Percentiles rank a stretch among this genome's conserved stretches.
phyloP scores from a whole-genome alignment of 78 protist species.

The Guillardia theta region DNA sequence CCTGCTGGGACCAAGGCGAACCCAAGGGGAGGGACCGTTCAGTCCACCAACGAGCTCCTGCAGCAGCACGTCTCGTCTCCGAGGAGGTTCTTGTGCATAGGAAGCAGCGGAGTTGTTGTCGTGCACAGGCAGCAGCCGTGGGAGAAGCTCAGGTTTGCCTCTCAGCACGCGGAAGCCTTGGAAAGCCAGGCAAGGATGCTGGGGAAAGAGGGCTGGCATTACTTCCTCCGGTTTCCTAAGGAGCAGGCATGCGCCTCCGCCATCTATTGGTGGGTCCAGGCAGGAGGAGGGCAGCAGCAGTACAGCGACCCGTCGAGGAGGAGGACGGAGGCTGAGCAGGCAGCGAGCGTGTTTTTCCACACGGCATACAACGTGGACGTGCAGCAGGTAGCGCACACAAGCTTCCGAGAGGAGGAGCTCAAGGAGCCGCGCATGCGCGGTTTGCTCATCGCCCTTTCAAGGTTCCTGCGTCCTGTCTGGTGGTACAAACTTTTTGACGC shows the following conservation, averaged over 20 bases:
- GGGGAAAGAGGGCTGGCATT: neutral
- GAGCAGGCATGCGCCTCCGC: constrained; percentile 4
- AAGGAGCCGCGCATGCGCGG: neutral
- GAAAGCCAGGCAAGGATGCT: too few species aligned
- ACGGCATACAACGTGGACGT: neutral
- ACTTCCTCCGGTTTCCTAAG: neutral
- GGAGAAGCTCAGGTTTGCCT: neutral
- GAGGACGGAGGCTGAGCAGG: too few species aligned
- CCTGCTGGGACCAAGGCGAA: neutral
- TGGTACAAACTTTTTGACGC: neutral
- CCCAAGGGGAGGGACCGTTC: neutral
- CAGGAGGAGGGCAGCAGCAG: too few species aligned
- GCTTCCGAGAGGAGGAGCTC: neutral
- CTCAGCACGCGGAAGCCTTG: neutral
- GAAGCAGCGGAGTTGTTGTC: neutral
- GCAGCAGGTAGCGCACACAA: neutral
- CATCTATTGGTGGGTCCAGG: neutral
- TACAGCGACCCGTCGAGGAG: too few species aligned
- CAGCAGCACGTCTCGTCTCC: neutral
- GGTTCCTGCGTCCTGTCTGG: too few species aligned
- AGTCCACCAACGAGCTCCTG: neutral
- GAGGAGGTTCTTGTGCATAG: neutral
- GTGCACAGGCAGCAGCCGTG: neutral
- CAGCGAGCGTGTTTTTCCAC: too few species aligned
- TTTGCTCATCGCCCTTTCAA: neutral